Evolutionary conservation across 768 basidiomycete species (phyloP), one percentile per base, ranked within the genome.

Genomic region (Rhodotorula diobovata): DNA sequence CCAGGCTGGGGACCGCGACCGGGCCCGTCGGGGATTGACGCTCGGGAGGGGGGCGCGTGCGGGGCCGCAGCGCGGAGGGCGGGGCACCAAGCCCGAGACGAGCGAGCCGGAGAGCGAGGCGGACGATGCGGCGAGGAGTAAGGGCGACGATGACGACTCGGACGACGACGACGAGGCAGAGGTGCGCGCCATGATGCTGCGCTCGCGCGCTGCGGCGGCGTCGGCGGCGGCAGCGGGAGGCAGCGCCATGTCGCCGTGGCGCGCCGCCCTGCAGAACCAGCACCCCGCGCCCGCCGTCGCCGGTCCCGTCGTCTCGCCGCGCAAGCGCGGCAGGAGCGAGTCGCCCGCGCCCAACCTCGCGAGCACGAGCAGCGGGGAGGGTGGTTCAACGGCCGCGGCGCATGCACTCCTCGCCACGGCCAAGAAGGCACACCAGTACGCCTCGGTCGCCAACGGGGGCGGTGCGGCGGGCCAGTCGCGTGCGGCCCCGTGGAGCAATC

Each of bases 391-490:
- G 1, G 70, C 51, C 10, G 70, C 70, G 12, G 70, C 70, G n/a
- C 72, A 69, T 41, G 59, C 64, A 9, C 64, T 73, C 55, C 50
- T 68, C 57, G 65, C 65, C 23, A 73, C 67, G 39, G 67, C 67
- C 30, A 72, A 64, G 71, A 68, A 65, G 58, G 51, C 62, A 21
- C 56, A 58, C 41, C 25, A 15, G 48, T 59, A 39, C 39, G 56
- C 56, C 8, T 12, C 34, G 32, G 30, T 43, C 61, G 45, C 4
- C 46, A 21, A 30, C n/a, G 30, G 23, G 14, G 48, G 35, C 16
- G 23, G 60, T 30, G n/a, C 59, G 20, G 21, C 41, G 16, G n/a
- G 20, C 8, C n/a, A n/a, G 12, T 1, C 15, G 21, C n/a, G n/a
- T n/a, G 57, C 39, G 28, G 2, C 39, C 4, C 4, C 58, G n/a